These are phyloP conservation scores for Linnemannia zychae DNA, from an alignment of 192 early-diverging fungal species.

Conservation along the genomic window DNA sequence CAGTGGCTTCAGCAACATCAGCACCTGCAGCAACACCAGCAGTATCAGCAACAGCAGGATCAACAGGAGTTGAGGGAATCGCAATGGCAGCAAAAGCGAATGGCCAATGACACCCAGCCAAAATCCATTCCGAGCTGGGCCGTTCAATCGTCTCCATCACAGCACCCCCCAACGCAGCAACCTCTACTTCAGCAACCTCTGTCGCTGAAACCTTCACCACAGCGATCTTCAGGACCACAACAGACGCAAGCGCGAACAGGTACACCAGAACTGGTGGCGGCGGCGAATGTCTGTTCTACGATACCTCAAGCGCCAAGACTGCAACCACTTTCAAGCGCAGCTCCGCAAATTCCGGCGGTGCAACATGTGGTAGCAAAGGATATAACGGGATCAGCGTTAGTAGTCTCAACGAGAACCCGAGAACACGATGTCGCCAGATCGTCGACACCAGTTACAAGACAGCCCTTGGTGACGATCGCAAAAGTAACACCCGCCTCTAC, in stretches of 20 bases:
- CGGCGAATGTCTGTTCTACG: no score
- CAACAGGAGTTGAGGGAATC: neutral
- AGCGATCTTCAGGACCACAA: neutral
- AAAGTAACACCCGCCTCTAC: no score
- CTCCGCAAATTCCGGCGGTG: no score
- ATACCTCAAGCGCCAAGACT: neutral
- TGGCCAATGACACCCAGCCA: neutral
- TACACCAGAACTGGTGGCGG: neutral
- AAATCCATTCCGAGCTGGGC: neutral
- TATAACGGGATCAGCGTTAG: no score
- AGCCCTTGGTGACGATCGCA: no score
- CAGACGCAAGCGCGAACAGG: neutral
- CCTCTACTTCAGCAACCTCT: neutral
- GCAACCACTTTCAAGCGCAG: neutral
- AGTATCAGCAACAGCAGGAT: neutral
- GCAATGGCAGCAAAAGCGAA: neutral
- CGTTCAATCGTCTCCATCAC: neutral
- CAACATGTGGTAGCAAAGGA: neutral
- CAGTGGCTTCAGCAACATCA: constrained; percentile 6
- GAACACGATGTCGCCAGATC: no score
- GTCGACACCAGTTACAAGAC: no score
- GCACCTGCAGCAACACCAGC: neutral
- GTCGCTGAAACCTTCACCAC: neutral
- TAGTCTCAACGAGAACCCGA: no score
- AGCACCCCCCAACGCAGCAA: neutral